A percentile compares a stretch with the other conserved stretches of the same genome.
These are phyloP conservation scores for barley (Hordeum vulgare) DNA, from an alignment of 176 grass and related monocot species.

Conservation along the genomic window MorexV3_pseudomolecules_assembly NC_058524.1:545562036-545562535, in stretches of 20 bases:
- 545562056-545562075: slow-evolving; percentile 80
- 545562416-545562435: slow-evolving; percentile 86
- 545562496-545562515: slow-evolving; percentile 87
- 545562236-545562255: slow-evolving; percentile 90
- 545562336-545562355: slow-evolving; percentile 77
- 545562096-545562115: slow-evolving; percentile 39
- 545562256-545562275: slow-evolving; percentile 68
- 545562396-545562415: slow-evolving; percentile 80
- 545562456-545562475: slow-evolving; percentile 70
- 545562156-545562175: slow-evolving; percentile 81
- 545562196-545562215: slow-evolving; percentile 94
- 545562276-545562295: slow-evolving; percentile 56
- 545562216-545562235: slow-evolving; percentile 92
- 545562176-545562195: slow-evolving; percentile 72
- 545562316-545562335: slow-evolving; percentile 90
- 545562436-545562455: slow-evolving; percentile 84
- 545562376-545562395: slow-evolving; percentile 70
- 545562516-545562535: slow-evolving; percentile 63
- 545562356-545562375: slow-evolving; percentile 72
- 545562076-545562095: slow-evolving; percentile 57
- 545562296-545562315: slow-evolving; percentile 89
- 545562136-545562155: slow-evolving; percentile 95
- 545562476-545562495: slow-evolving; percentile 99
- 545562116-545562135: slow-evolving; percentile 76
- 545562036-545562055: slow-evolving; percentile 99